Conservation (phyloP, 257 asterid species). For the Nicotiana sylvestris region DNA sequence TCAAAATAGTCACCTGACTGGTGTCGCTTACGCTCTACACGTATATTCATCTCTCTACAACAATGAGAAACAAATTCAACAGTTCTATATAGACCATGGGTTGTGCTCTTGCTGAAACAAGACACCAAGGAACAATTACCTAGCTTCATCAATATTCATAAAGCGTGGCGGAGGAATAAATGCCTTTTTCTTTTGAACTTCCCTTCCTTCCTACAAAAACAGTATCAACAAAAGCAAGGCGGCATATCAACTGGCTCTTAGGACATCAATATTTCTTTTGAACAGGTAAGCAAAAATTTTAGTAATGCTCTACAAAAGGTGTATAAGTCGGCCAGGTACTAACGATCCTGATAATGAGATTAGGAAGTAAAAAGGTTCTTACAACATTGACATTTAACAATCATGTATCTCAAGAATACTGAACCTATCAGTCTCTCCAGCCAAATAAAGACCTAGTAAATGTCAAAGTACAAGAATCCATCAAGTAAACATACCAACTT, state of each 20-base stretch:
- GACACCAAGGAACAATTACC: constrained; percentile 38
- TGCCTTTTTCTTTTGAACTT: constrained; percentile 75
- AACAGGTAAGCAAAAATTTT: neutral
- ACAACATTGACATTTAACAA: neutral
- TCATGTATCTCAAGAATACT: neutral
- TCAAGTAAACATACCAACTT: constrained; percentile 57
- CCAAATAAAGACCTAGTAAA: neutral
- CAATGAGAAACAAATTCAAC: constrained; percentile 4
- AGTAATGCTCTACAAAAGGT: neutral
- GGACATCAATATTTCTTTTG: neutral
- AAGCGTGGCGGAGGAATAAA: constrained; percentile 83
- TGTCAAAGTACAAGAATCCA: neutral
- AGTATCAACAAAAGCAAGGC: neutral
- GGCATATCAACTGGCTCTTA: neutral
- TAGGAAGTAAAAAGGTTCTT: neutral
- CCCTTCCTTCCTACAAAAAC: constrained; percentile 82
- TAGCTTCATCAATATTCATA: constrained; percentile 85
- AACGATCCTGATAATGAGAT: neutral
- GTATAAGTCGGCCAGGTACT: neutral
- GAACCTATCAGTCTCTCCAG: neutral
- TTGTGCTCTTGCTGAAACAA: neutral
- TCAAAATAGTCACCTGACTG: constrained; percentile 82
- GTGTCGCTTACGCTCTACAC: constrained; percentile 78
- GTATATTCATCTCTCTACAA: constrained; percentile 77
- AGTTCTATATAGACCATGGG: neutral